Evolutionary conservation across 768 basidiomycete genomes (phyloP).

Genomic region (Kwoniella sp.): DNA sequence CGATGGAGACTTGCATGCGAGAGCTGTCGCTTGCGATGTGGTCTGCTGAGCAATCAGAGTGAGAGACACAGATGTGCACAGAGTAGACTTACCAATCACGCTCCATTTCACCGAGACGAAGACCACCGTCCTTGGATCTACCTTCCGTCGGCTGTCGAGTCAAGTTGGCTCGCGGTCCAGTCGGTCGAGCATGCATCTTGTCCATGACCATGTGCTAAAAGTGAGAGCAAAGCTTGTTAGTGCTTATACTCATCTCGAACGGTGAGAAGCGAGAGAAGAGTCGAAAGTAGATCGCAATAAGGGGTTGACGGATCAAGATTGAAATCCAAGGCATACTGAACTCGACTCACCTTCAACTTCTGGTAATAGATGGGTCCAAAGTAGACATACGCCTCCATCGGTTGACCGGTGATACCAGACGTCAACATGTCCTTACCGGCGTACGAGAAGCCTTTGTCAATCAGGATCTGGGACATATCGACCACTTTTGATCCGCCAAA

Average conservation of each 20-base stretch:
- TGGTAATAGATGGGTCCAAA: slow-evolving; percentile 99
- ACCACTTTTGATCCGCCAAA: slow-evolving; percentile 99
- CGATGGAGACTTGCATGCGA: no score
- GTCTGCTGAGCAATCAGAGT: not conserved
- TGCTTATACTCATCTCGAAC: not conserved
- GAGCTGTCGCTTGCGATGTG: no score
- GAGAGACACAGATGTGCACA: not conserved
- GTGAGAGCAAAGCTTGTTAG: not conserved
- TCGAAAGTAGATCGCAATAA: not conserved
- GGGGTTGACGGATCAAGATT: not conserved
- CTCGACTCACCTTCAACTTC: slow-evolving; percentile 80
- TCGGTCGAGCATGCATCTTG: slow-evolving; percentile 99
- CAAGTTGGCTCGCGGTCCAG: slow-evolving; percentile 92
- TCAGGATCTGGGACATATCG: slow-evolving; percentile 95
- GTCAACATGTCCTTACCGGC: slow-evolving; percentile 99
- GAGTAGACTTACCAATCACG: slow-evolving; percentile 80
- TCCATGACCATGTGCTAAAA: slow-evolving; percentile 99
- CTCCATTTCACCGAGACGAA: slow-evolving; percentile 98
- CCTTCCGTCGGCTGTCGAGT: slow-evolving; percentile 99
- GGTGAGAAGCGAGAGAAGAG: not conserved
- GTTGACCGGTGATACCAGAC: slow-evolving; percentile 95
- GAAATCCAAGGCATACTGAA: no score
- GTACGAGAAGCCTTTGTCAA: slow-evolving; percentile 94
- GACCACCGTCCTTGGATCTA: slow-evolving; percentile 92
- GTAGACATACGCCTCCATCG: slow-evolving; percentile 94